Conservation (phyloP, 441 rosid genomes). For the Adansonia grandidieri region DNA sequence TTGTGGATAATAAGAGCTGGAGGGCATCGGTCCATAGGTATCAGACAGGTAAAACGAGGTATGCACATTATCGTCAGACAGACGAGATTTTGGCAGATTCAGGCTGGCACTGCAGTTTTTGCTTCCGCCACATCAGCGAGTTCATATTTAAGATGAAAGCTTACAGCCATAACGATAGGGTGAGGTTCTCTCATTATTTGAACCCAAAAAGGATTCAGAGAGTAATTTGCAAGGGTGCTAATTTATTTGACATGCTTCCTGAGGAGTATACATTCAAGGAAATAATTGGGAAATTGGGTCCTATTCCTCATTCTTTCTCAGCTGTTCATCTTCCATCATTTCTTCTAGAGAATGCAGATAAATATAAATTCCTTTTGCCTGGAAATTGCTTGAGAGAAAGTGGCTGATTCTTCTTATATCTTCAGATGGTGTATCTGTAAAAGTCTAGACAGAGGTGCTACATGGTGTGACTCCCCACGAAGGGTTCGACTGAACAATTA, state of each 20-base stretch:
- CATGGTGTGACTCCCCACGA: conserved; percentile 38
- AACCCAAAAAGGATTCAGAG: conserved; percentile 83
- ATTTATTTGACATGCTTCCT: conserved; percentile 92
- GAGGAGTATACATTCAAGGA: conserved; percentile 95
- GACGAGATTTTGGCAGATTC: conserved; percentile 77
- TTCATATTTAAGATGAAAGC: conserved; percentile 95
- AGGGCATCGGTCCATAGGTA: conserved; percentile 87
- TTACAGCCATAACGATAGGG: conserved; percentile 89
- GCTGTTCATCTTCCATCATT: conserved; percentile 90
- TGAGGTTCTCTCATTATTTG: conserved; percentile 76
- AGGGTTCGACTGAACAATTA: conserved; percentile 34
- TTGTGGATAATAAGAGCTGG: conserved; percentile 86
- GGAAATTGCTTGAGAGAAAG: conserved; percentile 80
- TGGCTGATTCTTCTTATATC: conserved; percentile 35
- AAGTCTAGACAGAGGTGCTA: conserved; percentile 28
- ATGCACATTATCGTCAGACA: conserved; percentile 88
- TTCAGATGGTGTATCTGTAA: conserved; percentile 23
- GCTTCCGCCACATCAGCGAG: conserved; percentile 80
- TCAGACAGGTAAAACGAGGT: conserved; percentile 70
- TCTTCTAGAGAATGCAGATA: conserved; percentile 78
- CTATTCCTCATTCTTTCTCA: conserved; percentile 88
- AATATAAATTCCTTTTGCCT: conserved; percentile 82
- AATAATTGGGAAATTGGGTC: conserved; percentile 93
- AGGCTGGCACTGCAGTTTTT: conserved; percentile 61
- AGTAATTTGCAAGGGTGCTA: conserved; percentile 84